These are phyloP conservation scores for Fraxinus platypoda DNA, from an alignment of 305 asterid species.

Conservation along the genomic window DNA sequence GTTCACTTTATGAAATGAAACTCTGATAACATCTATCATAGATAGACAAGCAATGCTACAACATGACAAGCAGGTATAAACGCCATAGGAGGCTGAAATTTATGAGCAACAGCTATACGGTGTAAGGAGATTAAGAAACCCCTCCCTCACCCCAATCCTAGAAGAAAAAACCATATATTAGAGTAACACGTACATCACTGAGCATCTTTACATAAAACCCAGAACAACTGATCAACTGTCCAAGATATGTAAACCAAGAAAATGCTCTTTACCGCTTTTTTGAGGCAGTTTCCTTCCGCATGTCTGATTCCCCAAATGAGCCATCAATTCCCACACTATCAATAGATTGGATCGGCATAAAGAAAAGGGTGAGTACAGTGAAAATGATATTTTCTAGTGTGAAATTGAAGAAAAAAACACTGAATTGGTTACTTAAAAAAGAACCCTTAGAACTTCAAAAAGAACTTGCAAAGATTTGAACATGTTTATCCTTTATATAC, in stretches of 20 bases:
- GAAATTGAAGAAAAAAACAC: slow-evolving; percentile 1
- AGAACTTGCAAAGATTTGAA: slow-evolving; percentile 5
- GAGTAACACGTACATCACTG: neutral
- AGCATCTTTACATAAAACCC: neutral
- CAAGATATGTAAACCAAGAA: neutral
- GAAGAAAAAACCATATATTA: neutral
- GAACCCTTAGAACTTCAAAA: neutral
- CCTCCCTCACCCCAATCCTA: neutral
- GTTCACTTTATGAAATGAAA: neutral
- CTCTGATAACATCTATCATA: neutral
- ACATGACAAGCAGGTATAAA: neutral
- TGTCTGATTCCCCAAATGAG: slow-evolving; percentile 49
- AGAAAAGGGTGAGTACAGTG: slow-evolving; percentile 5
- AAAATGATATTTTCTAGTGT: neutral
- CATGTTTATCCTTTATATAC: neutral
- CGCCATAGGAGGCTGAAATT: neutral
- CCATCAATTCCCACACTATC: slow-evolving; percentile 67
- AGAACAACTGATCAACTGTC: neutral
- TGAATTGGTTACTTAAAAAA: neutral
- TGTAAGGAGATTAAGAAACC: neutral
- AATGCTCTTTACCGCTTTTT: slow-evolving; percentile 58
- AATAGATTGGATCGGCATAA: slow-evolving; percentile 19
- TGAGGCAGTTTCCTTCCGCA: slow-evolving; percentile 37
- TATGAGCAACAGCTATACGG: neutral
- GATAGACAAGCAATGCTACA: neutral